Conservation (phyloP, 441 rosid species). For the Gossypium trilobum region DNA sequence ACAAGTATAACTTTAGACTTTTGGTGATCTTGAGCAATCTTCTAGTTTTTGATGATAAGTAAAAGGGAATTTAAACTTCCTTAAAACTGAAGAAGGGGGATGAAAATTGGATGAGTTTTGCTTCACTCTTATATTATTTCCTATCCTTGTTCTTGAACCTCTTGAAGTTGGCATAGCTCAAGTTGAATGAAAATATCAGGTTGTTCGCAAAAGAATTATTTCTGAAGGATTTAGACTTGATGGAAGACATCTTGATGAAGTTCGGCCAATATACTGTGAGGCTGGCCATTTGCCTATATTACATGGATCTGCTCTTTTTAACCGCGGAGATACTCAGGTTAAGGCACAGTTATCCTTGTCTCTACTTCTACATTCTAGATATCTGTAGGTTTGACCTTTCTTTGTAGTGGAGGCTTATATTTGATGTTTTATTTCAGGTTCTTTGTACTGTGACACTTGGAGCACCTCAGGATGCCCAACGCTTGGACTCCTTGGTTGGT, state of each 20-base stretch:
- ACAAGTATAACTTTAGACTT: not conserved
- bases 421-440: conserved; percentile 33
- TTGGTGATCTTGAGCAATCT: not conserved
- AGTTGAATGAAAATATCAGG: conserved; percentile 39
- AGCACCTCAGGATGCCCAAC: conserved; percentile 85
- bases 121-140: conserved; percentile 3
- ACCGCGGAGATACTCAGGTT: conserved; percentile 98
- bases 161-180: conserved; percentile 15
- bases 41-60: not conserved
- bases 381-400: not conserved
- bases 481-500: conserved; percentile 77
- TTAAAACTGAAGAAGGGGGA: not conserved
- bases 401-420: not conserved
- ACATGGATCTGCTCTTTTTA: conserved; percentile 89
- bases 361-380: not conserved
- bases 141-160: conserved; percentile 13
- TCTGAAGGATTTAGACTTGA: conserved; percentile 84
- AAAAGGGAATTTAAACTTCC: not conserved
- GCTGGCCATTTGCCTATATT: conserved; percentile 56
- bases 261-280: conserved; percentile 77
- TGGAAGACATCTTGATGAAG: conserved; percentile 81
- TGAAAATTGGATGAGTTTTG: not conserved
- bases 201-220: conserved; percentile 78
- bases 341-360: not conserved
- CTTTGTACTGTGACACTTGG: conserved; percentile 93